Conservation (phyloP, 2,329 filamentous ascomycete species). For the Scortechinia acanthostroma region DNA sequence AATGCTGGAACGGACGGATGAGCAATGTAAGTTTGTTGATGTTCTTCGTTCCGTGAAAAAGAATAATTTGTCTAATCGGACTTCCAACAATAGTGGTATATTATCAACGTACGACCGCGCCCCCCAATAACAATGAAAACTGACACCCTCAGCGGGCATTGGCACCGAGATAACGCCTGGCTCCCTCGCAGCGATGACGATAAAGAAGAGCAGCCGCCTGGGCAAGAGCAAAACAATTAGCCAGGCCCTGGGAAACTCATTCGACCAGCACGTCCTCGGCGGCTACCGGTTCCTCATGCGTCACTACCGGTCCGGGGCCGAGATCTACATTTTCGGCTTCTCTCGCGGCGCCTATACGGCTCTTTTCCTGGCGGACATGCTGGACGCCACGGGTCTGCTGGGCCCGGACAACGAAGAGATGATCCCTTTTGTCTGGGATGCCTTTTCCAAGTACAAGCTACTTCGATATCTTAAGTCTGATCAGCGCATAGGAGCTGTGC, state of each 20-base stretch:
- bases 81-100: background rate
- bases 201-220: too few relatives aligned
- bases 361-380: slow-evolving; percentile 50
- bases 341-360: slow-evolving; percentile 40
- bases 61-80: slow-evolving; percentile 3
- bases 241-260: too few relatives aligned
- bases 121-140: too few relatives aligned
- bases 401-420: slow-evolving; percentile 55
- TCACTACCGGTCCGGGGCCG: slow-evolving; percentile 25
- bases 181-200: too few relatives aligned
- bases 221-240: too few relatives aligned
- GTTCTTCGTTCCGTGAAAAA: too few relatives aligned
- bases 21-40: too few relatives aligned
- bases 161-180: too few relatives aligned
- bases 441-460: slow-evolving; percentile 40
- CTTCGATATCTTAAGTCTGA: too few relatives aligned
- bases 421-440: slow-evolving; percentile 54
- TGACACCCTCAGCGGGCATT: too few relatives aligned
- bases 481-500: too few relatives aligned
- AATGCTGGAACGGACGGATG: background rate
- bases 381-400: slow-evolving; percentile 51
- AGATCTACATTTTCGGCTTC: slow-evolving; percentile 39
- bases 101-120: background rate
- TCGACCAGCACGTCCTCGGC: slow-evolving; percentile 53
- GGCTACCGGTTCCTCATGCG: slow-evolving; percentile 50